Evolutionary conservation across 139 green algal genomes (phyloP), one percentile per base, ranked within the genome.

Genomic region (Mesostigma viride): DNA sequence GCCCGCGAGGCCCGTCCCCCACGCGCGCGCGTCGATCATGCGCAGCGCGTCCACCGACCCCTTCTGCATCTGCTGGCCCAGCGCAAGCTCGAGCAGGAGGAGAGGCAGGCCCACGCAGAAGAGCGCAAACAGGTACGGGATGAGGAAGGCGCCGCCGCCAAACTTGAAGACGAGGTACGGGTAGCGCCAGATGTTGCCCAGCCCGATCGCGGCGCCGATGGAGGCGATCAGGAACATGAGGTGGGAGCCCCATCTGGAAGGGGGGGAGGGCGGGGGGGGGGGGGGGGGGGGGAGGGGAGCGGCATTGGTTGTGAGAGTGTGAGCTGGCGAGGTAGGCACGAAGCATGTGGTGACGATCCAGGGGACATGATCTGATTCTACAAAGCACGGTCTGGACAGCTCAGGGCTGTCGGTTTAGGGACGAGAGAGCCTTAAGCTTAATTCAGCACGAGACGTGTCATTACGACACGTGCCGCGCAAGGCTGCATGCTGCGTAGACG

Each of bases 131-230:
- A 11, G 6, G 36, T 47, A 47, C 6, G 36, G 36, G 11, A 47
- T 6, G 6, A 47, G 36, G 36, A 47, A 47, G 6, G 36, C 36
- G 36, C 36, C 36, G 36, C 36, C 36, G 36, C 36, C 36, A 11
- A 22, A 47, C 36, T 47, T 47, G 36, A 22, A 47, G 6, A 47
- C 36, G 6, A 70, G 30, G 64, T 62, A 70, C 3, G 64, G 64
- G 30, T 63, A 70, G 28, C 64, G 64, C 64, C 64, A 70, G 11
- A 70, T 31, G 30, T 70, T 70, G 45, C 64, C 64, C 14, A 70
- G 64, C 24, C 64, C 64, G 20, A 70, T 30, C 30, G 27, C 24
- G n/a, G 45, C 31, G 1, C 46, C 46, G 45, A 70, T 58, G 0
- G 46, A 26, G 17, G 46, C 64, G 46, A 70, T 34, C 20, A 70